Evolutionary conservation across 768 basidiomycete genomes (phyloP), one percentile per base, ranked within the genome.

Genomic region (Piloderma croceum): DNA sequence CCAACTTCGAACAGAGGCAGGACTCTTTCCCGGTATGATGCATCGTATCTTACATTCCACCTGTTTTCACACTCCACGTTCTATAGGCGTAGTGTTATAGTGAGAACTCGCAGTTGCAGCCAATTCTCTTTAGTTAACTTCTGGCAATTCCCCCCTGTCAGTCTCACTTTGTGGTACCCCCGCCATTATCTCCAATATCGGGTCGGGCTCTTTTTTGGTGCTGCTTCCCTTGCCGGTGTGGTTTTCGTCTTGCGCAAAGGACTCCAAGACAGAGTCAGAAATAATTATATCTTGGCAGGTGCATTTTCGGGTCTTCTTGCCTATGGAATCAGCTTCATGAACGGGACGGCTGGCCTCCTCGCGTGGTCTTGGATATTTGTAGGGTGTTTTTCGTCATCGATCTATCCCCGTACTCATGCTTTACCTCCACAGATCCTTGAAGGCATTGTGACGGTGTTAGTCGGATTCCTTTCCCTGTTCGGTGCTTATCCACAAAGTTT

Each of bases 351-450:
- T 3, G 69, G 73, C 2, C 51, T 74, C 13, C 49, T 67, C 13
- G 79, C 76, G 9, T 83, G 81, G 81, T 74, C 74, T 0, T 82
- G 80, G 81, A 80, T 82, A 35, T 83, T 82, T 42, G 76, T 79
- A n/a, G 47, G 31, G 73, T 55, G 7, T 24, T 15, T 29, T 15
- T 29, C 27, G 27, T 29, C 27, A 9, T 15, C 27, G 27, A 9
- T 29, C 10, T 15, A 15, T 29, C 27, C 27, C 27, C 15, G 15
- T 15, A 29, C 27, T 15, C 10, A 9, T 29, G 27, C 27, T 29
- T 29, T 15, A 9, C 27, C 27, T 29, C 24, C 31, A 13, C 42
- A 78, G 76, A 79, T 81, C 39, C 47, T 84, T 23, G 83, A 84
- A 54, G 84, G 84, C 6, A 61, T 78, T 18, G 59, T 68, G 6